phyloP scores from a whole-genome alignment of 2,329 filamentous ascomycete genomes.

The Colletotrichum liriopes region DNA sequence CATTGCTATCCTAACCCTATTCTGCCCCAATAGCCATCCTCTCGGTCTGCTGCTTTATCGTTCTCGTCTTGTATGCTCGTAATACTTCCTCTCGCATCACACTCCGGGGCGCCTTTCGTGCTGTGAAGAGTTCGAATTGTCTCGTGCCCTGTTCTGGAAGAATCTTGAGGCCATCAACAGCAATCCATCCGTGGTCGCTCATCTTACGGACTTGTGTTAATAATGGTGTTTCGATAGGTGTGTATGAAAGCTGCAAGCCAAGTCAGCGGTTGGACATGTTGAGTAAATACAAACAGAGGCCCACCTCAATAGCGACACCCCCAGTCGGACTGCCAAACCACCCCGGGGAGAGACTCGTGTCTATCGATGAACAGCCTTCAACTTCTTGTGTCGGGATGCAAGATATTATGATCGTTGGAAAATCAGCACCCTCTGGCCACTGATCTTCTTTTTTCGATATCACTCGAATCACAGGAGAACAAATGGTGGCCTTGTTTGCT shows the following conservation, averaged over 20 bases:
- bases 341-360: slow-evolving; percentile 77
- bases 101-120: slow-evolving; percentile 74
- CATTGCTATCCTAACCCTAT: no score
- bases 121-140: slow-evolving; percentile 86
- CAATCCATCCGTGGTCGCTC: slow-evolving; percentile 77
- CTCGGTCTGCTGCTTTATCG: slow-evolving; percentile 40
- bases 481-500: slow-evolving; percentile 52
- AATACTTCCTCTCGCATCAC: slow-evolving; percentile 79
- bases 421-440: slow-evolving; percentile 75
- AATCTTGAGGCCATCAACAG: slow-evolving; percentile 82
- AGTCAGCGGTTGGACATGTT: not conserved
- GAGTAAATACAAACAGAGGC: slow-evolving; percentile 55
- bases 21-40: not conserved
- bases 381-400: slow-evolving; percentile 82
- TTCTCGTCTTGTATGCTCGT: slow-evolving; percentile 57
- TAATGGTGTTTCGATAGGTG: slow-evolving; percentile 79
- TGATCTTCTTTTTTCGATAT: slow-evolving; percentile 65
- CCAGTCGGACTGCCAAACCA: slow-evolving; percentile 83
- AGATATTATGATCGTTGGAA: slow-evolving; percentile 82
- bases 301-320: slow-evolving; percentile 82
- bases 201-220: slow-evolving; percentile 76
- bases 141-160: slow-evolving; percentile 85
- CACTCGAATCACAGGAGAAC: slow-evolving; percentile 69
- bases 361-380: slow-evolving; percentile 73
- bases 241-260: slow-evolving; percentile 57